Evolutionary conservation across 2,329 filamentous ascomycete genomes (phyloP), one percentile per base, ranked within the genome.

Genomic region (Coniosporium tulheliwenetii): DNA sequence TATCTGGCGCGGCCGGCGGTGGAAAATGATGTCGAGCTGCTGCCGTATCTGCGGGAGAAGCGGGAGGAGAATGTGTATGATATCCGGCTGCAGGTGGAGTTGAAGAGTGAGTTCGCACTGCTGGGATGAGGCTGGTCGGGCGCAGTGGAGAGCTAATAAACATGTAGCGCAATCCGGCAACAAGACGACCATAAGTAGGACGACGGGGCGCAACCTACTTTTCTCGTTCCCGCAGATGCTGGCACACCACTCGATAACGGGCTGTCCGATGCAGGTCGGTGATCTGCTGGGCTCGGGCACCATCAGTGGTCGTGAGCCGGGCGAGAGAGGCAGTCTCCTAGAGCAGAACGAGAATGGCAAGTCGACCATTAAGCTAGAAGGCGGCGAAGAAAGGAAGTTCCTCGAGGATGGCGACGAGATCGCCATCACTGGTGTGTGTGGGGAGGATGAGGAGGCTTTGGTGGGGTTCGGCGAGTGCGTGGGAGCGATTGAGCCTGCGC

Each of bases 211-310:
- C 47, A 72, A 87, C 51, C 65, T 89, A 9, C 66, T 89, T n/a
- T 89, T 77, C 70, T 86, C 81, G 0, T 89, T 87, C 61, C 73
- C 80, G 4, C 83, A 89, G 57, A 86, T 87, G 81, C 66, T 89
- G 34, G 74, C 83, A 1, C 83, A 89, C 55, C 83, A 89, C 55
- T 77, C 79, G 1, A 70, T 84, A 37, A 81, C 79, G 1, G 83
- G 83, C 5, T 91, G 83, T 56, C 75, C 77, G 3, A 69, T 91
- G 67, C 71, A 75, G 37, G 71, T 77, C 0, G 83, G 83, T 30
- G 83, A 91, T 53, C 59, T 91, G 40, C 62, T 91, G 5, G 84
- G 82, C 2, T 84, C 79, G 2, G 84, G 84, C 2, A 91, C 84
- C 1, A 89, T 91, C 50, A 79, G 74, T 36, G 83, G 84, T 2